These are phyloP conservation scores for Brassica incana DNA, from an alignment of 345 rosid genomes.

Conservation along the genomic window DNA sequence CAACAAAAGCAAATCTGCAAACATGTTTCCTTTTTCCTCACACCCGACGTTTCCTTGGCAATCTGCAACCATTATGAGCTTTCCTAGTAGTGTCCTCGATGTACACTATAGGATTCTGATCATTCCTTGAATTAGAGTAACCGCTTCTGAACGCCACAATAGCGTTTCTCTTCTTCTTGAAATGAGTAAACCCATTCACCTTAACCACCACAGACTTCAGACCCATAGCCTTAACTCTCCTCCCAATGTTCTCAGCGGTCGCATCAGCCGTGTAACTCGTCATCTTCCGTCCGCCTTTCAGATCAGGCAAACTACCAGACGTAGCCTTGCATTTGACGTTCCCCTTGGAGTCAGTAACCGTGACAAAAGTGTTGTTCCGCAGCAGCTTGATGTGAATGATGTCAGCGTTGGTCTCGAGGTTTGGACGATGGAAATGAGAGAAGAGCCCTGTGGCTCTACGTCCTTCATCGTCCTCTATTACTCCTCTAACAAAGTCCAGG, in stretches of 20 bases:
- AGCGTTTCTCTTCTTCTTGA: constrained; percentile 81
- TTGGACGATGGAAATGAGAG: constrained; percentile 29
- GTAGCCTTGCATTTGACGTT: constrained; percentile 61
- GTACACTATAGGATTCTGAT: constrained; percentile 58
- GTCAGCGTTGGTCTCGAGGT: constrained; percentile 57
- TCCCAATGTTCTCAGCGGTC: constrained; percentile 81
- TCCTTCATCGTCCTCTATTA: constrained; percentile 46
- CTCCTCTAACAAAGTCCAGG: constrained; percentile 55
- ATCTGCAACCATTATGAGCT: constrained; percentile 90
- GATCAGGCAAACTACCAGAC: constrained; percentile 55
- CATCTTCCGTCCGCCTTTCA: constrained; percentile 61
- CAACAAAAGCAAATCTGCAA: constrained; percentile 1
- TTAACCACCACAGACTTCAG: constrained; percentile 77
- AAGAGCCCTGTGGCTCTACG: constrained; percentile 16
- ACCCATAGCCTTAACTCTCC: constrained; percentile 62
- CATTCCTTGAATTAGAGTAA: constrained; percentile 48
- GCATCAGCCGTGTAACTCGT: constrained; percentile 83
- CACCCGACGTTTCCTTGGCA: constrained; percentile 73
- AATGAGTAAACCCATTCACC: constrained; percentile 78
- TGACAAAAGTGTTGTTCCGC: constrained; percentile 76
- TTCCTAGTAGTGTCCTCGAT: constrained; percentile 81
- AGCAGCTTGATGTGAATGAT: constrained; percentile 66
- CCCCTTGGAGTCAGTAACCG: constrained; percentile 81
- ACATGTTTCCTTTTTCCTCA: constrained; percentile 17
- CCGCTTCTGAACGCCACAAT: constrained; percentile 79